Percentiles rank a stretch among this genome's conserved stretches.
These are phyloP conservation scores for Nicotiana otophora DNA, from an alignment of 257 asterid species.

Conservation along the genomic window DNA sequence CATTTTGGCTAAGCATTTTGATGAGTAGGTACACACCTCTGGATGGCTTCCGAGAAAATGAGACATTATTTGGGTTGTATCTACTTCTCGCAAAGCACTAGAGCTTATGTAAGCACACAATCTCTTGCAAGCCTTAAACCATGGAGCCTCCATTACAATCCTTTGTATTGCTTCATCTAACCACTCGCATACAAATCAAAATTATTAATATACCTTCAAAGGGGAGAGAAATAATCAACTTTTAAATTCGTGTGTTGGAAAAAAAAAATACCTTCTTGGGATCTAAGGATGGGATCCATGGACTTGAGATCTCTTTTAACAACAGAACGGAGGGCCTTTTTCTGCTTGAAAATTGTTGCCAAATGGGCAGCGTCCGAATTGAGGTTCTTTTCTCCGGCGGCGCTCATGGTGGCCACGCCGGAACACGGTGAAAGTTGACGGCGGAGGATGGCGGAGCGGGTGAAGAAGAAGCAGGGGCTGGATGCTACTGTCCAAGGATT, in stretches of 20 bases:
- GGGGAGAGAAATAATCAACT: background rate
- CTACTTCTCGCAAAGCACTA: constrained; percentile 85
- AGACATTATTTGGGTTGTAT: constrained; percentile 53
- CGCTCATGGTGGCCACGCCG: constrained; percentile 44
- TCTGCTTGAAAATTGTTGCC: constrained; percentile 63
- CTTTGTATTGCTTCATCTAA: constrained; percentile 83
- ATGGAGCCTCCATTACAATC: constrained; percentile 70
- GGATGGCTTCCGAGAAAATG: constrained; percentile 38
- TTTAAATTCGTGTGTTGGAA: too few species aligned
- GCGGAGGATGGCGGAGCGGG: constrained; percentile 13
- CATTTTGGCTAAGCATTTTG: too few species aligned
- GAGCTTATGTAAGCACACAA: constrained; percentile 90
- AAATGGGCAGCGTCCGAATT: constrained; percentile 20
- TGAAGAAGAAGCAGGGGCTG: constrained; percentile 13
- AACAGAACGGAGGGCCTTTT: constrained; percentile 57
- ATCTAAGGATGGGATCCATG: constrained; percentile 70
- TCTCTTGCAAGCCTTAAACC: constrained; percentile 79
- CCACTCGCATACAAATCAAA: background rate
- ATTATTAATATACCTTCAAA: background rate
- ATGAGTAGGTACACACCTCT: constrained; percentile 34
- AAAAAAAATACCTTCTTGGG: constrained; percentile 51
- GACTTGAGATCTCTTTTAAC: constrained; percentile 69
- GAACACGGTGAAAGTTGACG: constrained; percentile 15
- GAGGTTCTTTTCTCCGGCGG: constrained; percentile 17
- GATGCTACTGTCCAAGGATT: constrained; percentile 1